Evolutionary conservation across 2,329 filamentous ascomycete genomes (phyloP).

Genomic region (Juglanconis oblonga): DNA sequence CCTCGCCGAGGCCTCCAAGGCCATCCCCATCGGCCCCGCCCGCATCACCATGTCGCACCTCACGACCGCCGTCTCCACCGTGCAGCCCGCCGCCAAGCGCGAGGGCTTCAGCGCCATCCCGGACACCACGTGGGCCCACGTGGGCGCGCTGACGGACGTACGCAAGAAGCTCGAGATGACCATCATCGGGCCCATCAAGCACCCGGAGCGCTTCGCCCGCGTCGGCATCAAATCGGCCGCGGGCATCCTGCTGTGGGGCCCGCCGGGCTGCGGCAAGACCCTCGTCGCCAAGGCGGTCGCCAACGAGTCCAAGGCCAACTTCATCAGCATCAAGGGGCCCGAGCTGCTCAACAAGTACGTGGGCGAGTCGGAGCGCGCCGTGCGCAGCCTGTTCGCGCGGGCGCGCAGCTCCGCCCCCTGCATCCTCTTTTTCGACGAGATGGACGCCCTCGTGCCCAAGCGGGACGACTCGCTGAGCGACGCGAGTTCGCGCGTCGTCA

Average conservation of each 20-base stretch:
- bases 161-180: slow-evolving; percentile 79
- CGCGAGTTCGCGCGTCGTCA: slow-evolving; percentile 84
- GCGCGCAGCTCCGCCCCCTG: slow-evolving; percentile 85
- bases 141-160: slow-evolving; percentile 78
- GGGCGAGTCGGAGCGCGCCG: slow-evolving; percentile 89
- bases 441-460: slow-evolving; percentile 86
- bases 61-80: slow-evolving; percentile 66
- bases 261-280: slow-evolving; percentile 95
- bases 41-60: slow-evolving; percentile 60
- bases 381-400: slow-evolving; percentile 86
- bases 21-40: slow-evolving; percentile 22
- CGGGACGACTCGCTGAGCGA: slow-evolving; percentile 73
- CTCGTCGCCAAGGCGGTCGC: slow-evolving; percentile 94
- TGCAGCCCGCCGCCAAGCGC: slow-evolving; percentile 79
- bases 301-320: slow-evolving; percentile 93
- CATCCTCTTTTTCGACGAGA: slow-evolving; percentile 96
- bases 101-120: slow-evolving; percentile 96
- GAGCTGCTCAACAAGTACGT: slow-evolving; percentile 98
- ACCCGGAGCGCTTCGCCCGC: slow-evolving; percentile 71
- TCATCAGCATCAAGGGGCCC: slow-evolving; percentile 96
- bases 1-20: slow-evolving; percentile 16
- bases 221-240: slow-evolving; percentile 79
- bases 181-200: slow-evolving; percentile 85
- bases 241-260: slow-evolving; percentile 92
- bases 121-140: slow-evolving; percentile 87